Evolutionary conservation across 805 yeast species (phyloP), one percentile per base, ranked within the genome.

Genomic region (Cyberlindnera saturnus): DNA sequence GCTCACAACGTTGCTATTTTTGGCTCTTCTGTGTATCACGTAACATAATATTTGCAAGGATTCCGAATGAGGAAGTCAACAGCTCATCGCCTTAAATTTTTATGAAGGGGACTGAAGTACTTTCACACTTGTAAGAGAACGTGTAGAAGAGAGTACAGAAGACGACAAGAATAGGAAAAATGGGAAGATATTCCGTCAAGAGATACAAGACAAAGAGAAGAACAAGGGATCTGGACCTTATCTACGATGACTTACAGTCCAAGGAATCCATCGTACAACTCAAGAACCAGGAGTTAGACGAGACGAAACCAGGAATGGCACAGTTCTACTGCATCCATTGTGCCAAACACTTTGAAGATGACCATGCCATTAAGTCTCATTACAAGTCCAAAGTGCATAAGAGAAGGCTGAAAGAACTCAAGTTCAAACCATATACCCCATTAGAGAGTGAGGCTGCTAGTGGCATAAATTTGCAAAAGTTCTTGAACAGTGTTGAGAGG

Each of bases 301-400:
- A 91, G 66, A 78, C 81, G 36, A 82, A 83, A 59, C 90, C 97
- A 1, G 99, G 99, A 1, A 67, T 93, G 51, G 99, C 96, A 14
- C 98, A 93, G 65, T 83, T 78, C 64, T 93, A 87, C 64, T 93
- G 98, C 65, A 74, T 93, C 42, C 96, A 89, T 50, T 93, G 99
- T 71, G 95, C 95, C 39, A 86, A 83, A 61, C 88, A 93, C 64
- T 88, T 80, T 58, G 96, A 90, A 61, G 81, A 82, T 44, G 88
- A 84, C 36, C 62, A 65, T 29, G 84, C 95, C 7, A 70, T 86
- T 43, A 79, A 77, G 47, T 72, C 81, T 13, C 99, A 93, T 66
- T 66, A 74, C 49, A 77, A 79, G 53, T 73, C 84, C 4, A 90
- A 89, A 58, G 74, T 81, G 7, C 99, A 93, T 65, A 90, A 85